phyloP scores from a whole-genome alignment of 1,284 basidiomycete species.

The Ceratobasidium sp. region DNA sequence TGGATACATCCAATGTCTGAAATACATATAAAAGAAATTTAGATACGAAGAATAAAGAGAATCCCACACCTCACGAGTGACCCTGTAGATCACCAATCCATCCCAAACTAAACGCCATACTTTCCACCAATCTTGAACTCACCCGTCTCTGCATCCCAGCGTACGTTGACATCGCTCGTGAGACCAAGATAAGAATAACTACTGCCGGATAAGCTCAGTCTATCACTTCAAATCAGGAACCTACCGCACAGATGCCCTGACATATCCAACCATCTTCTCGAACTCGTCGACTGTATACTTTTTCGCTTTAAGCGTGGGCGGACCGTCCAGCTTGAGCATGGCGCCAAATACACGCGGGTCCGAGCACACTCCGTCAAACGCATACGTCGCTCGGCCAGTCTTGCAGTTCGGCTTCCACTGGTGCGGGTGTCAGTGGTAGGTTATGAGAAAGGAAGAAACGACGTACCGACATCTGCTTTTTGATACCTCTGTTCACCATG shows the following conservation, averaged over 20 bases:
- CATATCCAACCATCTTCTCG: constrained; percentile 55
- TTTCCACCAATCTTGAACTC: constrained; percentile 66
- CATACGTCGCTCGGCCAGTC: constrained; percentile 61
- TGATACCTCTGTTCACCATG: constrained; percentile 64
- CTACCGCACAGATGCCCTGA: constrained; percentile 34
- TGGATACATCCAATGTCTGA: neutral
- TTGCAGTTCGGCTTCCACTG: constrained; percentile 68
- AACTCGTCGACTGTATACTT: constrained; percentile 64
- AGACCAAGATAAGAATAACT: constrained; percentile 61
- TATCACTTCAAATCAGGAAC: constrained; percentile 44
- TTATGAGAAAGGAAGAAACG: neutral
- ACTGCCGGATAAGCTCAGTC: neutral
- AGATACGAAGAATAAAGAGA: neutral
- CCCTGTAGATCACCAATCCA: neutral
- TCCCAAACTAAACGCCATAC: constrained; percentile 54
- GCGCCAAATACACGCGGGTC: constrained; percentile 65
- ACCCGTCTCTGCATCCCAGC: constrained; percentile 61
- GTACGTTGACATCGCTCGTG: constrained; percentile 62
- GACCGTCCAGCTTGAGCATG: constrained; percentile 60
- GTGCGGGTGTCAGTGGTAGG: constrained; percentile 3
- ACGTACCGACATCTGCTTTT: constrained; percentile 65
- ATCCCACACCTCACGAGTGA: no score
- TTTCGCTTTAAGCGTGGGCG: constrained; percentile 65
- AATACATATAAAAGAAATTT: neutral
- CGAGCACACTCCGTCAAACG: constrained; percentile 66